Evolutionary conservation across 73 alveolate genomes (phyloP), one percentile per base, ranked within the genome.

Genomic region (Stentor coeruleus): DNA sequence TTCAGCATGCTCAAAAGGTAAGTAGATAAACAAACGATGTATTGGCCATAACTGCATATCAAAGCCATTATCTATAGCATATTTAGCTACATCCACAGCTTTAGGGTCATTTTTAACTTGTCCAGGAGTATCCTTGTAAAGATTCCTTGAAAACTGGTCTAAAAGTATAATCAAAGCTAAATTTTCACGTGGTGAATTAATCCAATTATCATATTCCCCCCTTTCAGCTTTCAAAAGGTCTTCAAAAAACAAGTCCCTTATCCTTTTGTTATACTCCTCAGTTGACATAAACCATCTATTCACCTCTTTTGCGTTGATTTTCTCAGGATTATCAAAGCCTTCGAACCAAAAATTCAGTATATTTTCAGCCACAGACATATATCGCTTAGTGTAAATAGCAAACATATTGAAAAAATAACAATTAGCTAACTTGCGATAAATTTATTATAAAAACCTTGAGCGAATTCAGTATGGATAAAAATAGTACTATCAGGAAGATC

Each of bases 1-100:
- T 58, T 89, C 95, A 30, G 86, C 30, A 74, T 89, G 95, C 81
- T 76, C 89, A 39, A 82, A 77, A 1, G 95, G 93, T 41, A 89
- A 11, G n/a, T 42, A 37, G 15, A 87, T 1, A 80, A 87, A 89
- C 0, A 31, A 15, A 36, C 73, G 30, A 40, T 89, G 92, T 30
- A 74, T 26, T 20, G 37, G 41, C 49, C 74, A 59, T 57, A 88
- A 49, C 76, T 55, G 59, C 2, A 14, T 33, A 1, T 33, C 35
- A 42, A 37, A 28, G 73, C 85, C 93, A 2, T 77, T 79, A 38
- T 87, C 86, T 6, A 77, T 4, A 3, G 84, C 59, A 39, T 73
- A 33, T 39, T 57, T 26, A 38, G 89, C 84, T 15, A 87, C 3
- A 6, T 39, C 76, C 3, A 81, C 55, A 39, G 95, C 89, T 3